phyloP scores from a whole-genome alignment of 2,329 filamentous ascomycete genomes.

The Apiospora sp. region DNA sequence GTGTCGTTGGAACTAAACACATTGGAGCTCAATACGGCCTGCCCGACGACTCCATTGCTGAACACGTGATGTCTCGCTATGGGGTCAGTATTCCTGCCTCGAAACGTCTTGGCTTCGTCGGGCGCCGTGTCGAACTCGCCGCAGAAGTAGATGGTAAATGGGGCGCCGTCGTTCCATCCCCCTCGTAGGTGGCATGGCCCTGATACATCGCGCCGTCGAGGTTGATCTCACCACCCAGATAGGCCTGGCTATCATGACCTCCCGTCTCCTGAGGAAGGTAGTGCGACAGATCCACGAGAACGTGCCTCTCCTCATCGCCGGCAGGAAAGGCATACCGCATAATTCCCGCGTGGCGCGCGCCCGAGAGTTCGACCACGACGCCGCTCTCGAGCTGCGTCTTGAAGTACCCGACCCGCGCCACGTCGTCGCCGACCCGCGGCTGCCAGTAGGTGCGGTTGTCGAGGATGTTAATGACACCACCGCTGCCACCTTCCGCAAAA shows the following conservation, averaged over 20 bases:
- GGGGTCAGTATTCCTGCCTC: slow-evolving; percentile 62
- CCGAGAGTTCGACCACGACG: slow-evolving; percentile 65
- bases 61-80: slow-evolving; percentile 64
- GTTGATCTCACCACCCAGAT: slow-evolving; percentile 52
- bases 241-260: slow-evolving; percentile 52
- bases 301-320: slow-evolving; percentile 38
- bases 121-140: slow-evolving; percentile 51
- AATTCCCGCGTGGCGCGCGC: slow-evolving; percentile 39
- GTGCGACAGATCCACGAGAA: slow-evolving; percentile 59
- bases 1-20: slow-evolving; percentile 59
- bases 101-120: slow-evolving; percentile 40
- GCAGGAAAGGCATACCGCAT: slow-evolving; percentile 36
- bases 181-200: slow-evolving; percentile 54
- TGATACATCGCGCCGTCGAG: slow-evolving; percentile 51
- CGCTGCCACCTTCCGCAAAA: slow-evolving; percentile 69
- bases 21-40: slow-evolving; percentile 54
- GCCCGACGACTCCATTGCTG: slow-evolving; percentile 61
- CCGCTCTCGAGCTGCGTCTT: slow-evolving; percentile 51
- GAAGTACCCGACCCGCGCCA: slow-evolving; percentile 42
- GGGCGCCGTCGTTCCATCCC: slow-evolving; percentile 47
- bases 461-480: slow-evolving; percentile 66
- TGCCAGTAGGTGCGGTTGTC: slow-evolving; percentile 58
- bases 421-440: slow-evolving; percentile 37
- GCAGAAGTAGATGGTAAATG: slow-evolving; percentile 54
- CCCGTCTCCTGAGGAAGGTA: slow-evolving; percentile 53